Percentiles rank a stretch among this genome's conserved stretches.
These are phyloP conservation scores for Arabidopsis suecica DNA, from an alignment of 345 rosid genomes.

Conservation along the genomic window DNA sequence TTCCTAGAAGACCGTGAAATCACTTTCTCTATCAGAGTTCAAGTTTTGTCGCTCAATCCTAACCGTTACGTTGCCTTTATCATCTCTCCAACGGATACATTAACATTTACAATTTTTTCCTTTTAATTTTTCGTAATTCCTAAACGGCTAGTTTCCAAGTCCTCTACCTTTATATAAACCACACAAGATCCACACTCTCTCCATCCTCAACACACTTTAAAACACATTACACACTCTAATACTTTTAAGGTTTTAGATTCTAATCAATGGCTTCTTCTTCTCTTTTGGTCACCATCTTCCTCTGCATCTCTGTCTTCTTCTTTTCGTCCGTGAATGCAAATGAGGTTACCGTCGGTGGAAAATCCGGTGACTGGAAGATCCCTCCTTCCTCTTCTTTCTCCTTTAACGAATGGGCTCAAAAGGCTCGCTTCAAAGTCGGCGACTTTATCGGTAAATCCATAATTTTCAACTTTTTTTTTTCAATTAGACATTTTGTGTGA, in stretches of 20 bases:
- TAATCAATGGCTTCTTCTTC: slow-evolving; percentile 39
- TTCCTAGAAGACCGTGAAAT: slow-evolving; percentile 21
- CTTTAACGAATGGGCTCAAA: slow-evolving; percentile 73
- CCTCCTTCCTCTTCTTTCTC: slow-evolving; percentile 64
- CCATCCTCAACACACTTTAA: slow-evolving; percentile 2
- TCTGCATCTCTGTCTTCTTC: slow-evolving; percentile 23
- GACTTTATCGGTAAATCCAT: slow-evolving; percentile 60
- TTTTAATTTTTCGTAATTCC: not conserved
- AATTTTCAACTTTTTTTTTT: not conserved
- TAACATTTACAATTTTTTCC: not conserved
- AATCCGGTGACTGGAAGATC: slow-evolving; percentile 61
- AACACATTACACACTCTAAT: not conserved
- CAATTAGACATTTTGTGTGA: not conserved
- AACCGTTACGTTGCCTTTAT: slow-evolving; percentile 37
- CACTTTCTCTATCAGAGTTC: not conserved
- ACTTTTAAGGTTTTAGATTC: not conserved
- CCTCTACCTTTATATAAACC: slow-evolving; percentile 28
- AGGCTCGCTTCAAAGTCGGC: slow-evolving; percentile 66
- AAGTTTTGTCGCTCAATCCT: slow-evolving; percentile 24
- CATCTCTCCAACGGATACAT: slow-evolving; percentile 37
- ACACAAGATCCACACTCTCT: not conserved
- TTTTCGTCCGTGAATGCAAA: slow-evolving; percentile 42
- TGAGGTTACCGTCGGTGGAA: slow-evolving; percentile 64
- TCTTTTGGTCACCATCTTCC: not conserved
- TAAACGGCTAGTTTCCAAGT: slow-evolving; percentile 37